Conservation (phyloP, 2,329 filamentous ascomycete species). For the Fusarium sp. region DNA sequence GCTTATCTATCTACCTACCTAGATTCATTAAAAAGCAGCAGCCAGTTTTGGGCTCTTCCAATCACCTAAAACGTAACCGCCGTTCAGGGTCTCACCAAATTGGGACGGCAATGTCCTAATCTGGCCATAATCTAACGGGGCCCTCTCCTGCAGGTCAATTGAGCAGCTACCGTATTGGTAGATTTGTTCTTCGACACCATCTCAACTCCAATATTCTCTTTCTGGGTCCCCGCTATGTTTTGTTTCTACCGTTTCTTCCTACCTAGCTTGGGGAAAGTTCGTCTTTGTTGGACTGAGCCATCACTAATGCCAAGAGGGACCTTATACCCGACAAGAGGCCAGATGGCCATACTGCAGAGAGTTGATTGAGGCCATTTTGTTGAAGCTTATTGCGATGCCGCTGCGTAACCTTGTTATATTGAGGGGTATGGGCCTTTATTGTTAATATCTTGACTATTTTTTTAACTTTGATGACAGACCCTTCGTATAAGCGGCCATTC, state of each 20-base stretch:
- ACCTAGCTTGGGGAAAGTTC: conserved; percentile 16
- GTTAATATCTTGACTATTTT: too few species aligned
- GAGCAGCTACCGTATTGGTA: conserved; percentile 30
- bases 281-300: conserved; percentile 5
- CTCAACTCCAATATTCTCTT: conserved; percentile 12
- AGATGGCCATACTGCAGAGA: too few species aligned
- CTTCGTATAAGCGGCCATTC: conserved; percentile 9
- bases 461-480: conserved; percentile 1
- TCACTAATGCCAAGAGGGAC: neutral
- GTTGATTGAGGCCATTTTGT: too few species aligned
- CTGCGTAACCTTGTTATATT: too few species aligned
- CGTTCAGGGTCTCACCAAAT: conserved; percentile 36
- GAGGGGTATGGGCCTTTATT: too few species aligned
- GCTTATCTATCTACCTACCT: too few species aligned
- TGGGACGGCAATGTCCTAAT: conserved; percentile 36
- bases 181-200: conserved; percentile 11
- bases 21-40: conserved; percentile 23
- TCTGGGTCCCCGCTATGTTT: conserved; percentile 23
- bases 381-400: too few species aligned
- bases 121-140: conserved; percentile 30
- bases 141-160: conserved; percentile 27
- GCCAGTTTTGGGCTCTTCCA: conserved; percentile 19
- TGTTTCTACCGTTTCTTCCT: conserved; percentile 35
- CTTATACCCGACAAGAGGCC: too few species aligned
- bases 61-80: conserved; percentile 26